Conservation (phyloP, 441 rosid genomes). For the Brassica balearica region DNA sequence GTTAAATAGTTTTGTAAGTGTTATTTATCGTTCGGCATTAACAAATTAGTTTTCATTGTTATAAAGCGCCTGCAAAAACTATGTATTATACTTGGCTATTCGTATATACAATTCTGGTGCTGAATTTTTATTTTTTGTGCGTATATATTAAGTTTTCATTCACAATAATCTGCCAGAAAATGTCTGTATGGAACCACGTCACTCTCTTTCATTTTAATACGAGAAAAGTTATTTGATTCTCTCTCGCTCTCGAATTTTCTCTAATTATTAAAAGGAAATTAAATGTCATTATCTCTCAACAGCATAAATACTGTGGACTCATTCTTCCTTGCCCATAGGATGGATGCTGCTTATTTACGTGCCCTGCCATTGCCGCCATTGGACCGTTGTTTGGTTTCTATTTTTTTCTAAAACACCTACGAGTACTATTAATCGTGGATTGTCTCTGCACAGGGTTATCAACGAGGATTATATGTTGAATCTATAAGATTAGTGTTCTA, state of each 20-base stretch:
- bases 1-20: no score
- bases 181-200: constrained; percentile 30
- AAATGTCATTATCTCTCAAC: constrained; percentile 27
- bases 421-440: constrained; percentile 3
- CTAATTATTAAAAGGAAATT: not conserved
- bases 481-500: not conserved
- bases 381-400: constrained; percentile 25
- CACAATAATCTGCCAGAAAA: constrained; percentile 10
- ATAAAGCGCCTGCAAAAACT: no score
- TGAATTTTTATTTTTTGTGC: not conserved
- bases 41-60: no score
- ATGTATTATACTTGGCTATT: no score
- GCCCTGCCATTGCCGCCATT: constrained; percentile 30
- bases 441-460: constrained; percentile 1
- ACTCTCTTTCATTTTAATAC: not conserved
- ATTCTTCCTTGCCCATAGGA: constrained; percentile 37
- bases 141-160: not conserved
- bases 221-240: not conserved
- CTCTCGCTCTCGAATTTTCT: constrained; percentile 7
- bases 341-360: constrained; percentile 30
- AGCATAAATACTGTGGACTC: constrained; percentile 36
- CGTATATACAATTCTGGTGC: not conserved
- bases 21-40: no score
- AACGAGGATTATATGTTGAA: not conserved
- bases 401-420: not conserved